These are phyloP conservation scores for Phytophthora palmivora DNA, from an alignment of 352 stramenopile genomes.

Conservation along the genomic window DNA sequence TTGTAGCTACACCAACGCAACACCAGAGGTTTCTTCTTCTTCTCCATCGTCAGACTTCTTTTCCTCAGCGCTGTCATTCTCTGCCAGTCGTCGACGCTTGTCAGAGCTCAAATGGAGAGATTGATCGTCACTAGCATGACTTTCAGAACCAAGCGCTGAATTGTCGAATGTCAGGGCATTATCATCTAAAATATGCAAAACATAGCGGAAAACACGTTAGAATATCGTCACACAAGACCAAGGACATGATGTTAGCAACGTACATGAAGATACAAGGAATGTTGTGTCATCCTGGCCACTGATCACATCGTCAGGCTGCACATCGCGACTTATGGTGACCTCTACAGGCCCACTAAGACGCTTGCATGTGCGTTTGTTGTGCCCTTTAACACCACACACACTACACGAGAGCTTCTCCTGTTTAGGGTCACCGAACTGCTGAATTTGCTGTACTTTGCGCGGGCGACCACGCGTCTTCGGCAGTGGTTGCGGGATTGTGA, in stretches of 20 bases:
- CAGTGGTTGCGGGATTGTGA: slow-evolving; percentile 63
- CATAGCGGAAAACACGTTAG: slow-evolving; percentile 12
- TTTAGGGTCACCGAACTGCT: slow-evolving; percentile 73
- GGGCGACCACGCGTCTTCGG: slow-evolving; percentile 67
- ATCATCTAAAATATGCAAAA: slow-evolving; percentile 30
- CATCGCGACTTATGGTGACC: slow-evolving; percentile 11
- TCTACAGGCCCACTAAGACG: slow-evolving; percentile 29
- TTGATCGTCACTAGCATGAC: slow-evolving; percentile 26
- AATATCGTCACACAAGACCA: not conserved
- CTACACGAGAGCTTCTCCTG: slow-evolving; percentile 82
- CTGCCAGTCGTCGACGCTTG: slow-evolving; percentile 37
- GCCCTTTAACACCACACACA: slow-evolving; percentile 80
- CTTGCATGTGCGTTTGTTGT: slow-evolving; percentile 89
- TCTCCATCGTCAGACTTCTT: slow-evolving; percentile 24
- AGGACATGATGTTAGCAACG: slow-evolving; percentile 8
- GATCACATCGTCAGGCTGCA: slow-evolving; percentile 27
- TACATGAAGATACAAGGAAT: slow-evolving; percentile 46
- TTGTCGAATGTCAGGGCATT: slow-evolving; percentile 47
- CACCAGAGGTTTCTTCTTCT: slow-evolving; percentile 22
- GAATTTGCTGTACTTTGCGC: slow-evolving; percentile 84
- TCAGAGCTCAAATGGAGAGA: slow-evolving; percentile 10
- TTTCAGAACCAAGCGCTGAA: slow-evolving; percentile 29
- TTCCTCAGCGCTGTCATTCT: slow-evolving; percentile 9
- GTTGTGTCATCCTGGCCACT: slow-evolving; percentile 35
- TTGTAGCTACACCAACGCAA: slow-evolving; percentile 30